Evolutionary conservation across 192 early-diverging fungal genomes (phyloP).

Genomic region (Phycomyces nitens): DNA sequence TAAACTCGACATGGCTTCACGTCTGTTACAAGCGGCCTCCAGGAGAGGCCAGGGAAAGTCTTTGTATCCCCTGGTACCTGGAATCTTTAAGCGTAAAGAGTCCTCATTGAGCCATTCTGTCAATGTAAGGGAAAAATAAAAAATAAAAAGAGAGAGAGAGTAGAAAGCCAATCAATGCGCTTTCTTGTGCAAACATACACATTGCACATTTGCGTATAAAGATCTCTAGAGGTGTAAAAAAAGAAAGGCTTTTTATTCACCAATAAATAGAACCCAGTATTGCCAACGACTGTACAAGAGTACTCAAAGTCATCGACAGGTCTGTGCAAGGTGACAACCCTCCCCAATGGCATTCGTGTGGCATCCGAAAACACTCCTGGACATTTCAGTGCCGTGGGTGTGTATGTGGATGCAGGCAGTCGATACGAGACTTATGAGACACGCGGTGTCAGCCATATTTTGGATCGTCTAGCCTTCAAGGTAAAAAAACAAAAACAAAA

Average conservation of each 20-base stretch:
- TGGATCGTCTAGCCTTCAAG: conserved; percentile 95
- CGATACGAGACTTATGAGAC: conserved; percentile 73
- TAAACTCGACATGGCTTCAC: neutral
- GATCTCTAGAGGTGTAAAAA: too few relatives aligned
- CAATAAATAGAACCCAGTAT: neutral
- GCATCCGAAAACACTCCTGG: conserved; percentile 77
- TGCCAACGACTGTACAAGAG: conserved; percentile 32
- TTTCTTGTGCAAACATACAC: too few relatives aligned
- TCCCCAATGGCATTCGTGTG: conserved; percentile 88
- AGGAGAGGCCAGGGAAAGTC: neutral
- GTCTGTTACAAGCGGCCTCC: neutral
- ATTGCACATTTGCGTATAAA: too few relatives aligned
- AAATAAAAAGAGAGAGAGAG: too few relatives aligned
- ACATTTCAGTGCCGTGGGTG: conserved; percentile 88
- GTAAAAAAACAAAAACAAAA: conserved; percentile 28
- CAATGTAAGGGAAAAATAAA: too few relatives aligned
- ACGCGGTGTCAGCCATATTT: conserved; percentile 75
- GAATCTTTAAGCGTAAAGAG: too few relatives aligned
- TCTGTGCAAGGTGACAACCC: conserved; percentile 60
- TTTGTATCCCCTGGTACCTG: too few relatives aligned
- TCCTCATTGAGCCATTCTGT: too few relatives aligned
- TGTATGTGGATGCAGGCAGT: conserved; percentile 89
- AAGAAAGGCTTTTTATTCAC: too few relatives aligned
- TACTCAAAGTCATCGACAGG: conserved; percentile 36
- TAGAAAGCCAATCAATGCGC: too few relatives aligned